Evolutionary conservation across 805 yeast species (phyloP), one percentile per base, ranked within the genome.

Genomic region (Kodamaea neixiangensis): DNA sequence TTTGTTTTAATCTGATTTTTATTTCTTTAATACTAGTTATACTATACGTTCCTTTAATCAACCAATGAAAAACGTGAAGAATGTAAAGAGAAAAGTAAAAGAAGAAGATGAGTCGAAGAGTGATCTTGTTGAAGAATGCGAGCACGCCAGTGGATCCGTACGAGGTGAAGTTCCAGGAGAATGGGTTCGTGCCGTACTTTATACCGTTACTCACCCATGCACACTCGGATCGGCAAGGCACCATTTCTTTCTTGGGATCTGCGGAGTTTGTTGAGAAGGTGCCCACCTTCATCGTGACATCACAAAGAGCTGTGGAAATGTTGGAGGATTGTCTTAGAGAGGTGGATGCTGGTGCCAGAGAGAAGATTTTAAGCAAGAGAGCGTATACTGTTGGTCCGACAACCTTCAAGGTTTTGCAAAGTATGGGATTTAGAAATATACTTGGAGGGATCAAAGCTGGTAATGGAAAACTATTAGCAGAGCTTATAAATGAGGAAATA

Each of bases 351-450:
- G 53, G 44, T 7, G 38, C 43, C 41, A 62, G 52, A 49, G 57
- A 63, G 6, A 48, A 45, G 0, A 69, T 84, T 0, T 62, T 80
- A 5, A 48, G 55, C 2, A 83, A 82, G 58, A 80, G 84, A 0
- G 85, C 86, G 0, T 93, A 84, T 61, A 89, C 97, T 0, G 97
- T 93, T 5, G 98, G 98, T 0, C 97, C 97, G 1, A 91, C 96
- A 0, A 93, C 98, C 0, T 79, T 78, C 15, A 71, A 72, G 13
- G 81, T 86, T 14, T 65, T 93, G 10, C 53, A 63, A 2, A 70
- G 73, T 5, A 65, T 82, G 25, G 97, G 97, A 0, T 93, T 91
- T 62, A 61, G 50, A 1, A 79, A 81, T 53, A 78, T 93, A 0
- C 67, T 81, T 50, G 97, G 97, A 2, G 96, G 93, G 0, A 69